Evolutionary conservation across 2,329 filamentous ascomycete species (phyloP).

Genomic region (Calycina marina): DNA sequence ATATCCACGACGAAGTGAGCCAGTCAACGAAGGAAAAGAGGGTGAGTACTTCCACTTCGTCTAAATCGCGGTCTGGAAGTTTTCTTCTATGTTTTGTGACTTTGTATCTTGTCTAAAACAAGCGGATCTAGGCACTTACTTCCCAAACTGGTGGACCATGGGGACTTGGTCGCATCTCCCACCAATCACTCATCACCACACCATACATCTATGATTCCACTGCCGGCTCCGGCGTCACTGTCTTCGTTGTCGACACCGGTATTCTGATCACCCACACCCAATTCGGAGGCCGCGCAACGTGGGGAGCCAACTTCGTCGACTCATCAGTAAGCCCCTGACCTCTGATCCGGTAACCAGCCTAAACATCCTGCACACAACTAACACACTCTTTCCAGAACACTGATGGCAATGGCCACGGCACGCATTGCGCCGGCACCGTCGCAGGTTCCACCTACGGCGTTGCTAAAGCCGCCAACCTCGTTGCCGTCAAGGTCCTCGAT

Average conservation of each 20-base stretch:
- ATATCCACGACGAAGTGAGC: conserved; percentile 3
- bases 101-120: neutral
- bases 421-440: conserved; percentile 28
- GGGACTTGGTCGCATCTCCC: conserved; percentile 23
- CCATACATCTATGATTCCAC: conserved; percentile 22
- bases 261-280: conserved; percentile 22
- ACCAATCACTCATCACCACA: conserved; percentile 11
- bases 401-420: conserved; percentile 28
- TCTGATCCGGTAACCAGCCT: too few species aligned
- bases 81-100: too few species aligned
- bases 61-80: too few species aligned
- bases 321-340: conserved; percentile 15
- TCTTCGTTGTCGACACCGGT: conserved; percentile 26
- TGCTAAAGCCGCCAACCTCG: conserved; percentile 25
- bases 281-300: conserved; percentile 24
- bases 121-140: conserved; percentile 3
- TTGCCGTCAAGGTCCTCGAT: conserved; percentile 27
- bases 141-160: conserved; percentile 18
- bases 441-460: conserved; percentile 24
- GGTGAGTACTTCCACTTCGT: too few species aligned
- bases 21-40: too few species aligned
- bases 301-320: conserved; percentile 22
- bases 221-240: conserved; percentile 21
- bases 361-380: neutral
- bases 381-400: conserved; percentile 14